These are phyloP conservation scores for Stachybotrys chartarum DNA, from an alignment of 2,329 filamentous ascomycete species.

Conservation along the genomic window DNA sequence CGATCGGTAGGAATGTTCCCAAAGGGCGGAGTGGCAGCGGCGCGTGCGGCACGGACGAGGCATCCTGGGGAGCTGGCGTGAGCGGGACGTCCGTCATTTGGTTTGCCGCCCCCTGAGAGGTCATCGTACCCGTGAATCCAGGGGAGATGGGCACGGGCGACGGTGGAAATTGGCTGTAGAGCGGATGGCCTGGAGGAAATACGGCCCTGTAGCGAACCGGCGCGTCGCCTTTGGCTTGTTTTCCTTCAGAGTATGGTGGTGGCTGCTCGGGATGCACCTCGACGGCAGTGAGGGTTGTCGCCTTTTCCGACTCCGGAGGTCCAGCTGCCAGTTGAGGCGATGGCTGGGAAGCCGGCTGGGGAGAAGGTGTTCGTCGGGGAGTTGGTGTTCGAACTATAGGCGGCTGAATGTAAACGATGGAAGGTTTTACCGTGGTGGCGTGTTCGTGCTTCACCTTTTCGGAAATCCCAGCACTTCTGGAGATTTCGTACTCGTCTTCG, in stretches of 20 bases:
- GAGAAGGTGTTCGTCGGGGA: conserved; percentile 25
- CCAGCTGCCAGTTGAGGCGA: conserved; percentile 7
- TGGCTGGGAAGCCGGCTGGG: conserved; percentile 12
- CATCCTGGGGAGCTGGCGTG: conserved; percentile 29
- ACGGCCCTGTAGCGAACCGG: conserved; percentile 48
- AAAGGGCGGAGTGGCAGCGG: conserved; percentile 34
- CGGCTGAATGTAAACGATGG: conserved; percentile 14
- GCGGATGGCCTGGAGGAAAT: conserved; percentile 46
- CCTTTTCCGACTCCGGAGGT: conserved; percentile 25
- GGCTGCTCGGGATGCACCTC: conserved; percentile 33
- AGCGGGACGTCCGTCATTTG: conserved; percentile 52
- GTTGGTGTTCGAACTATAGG: conserved; percentile 30
- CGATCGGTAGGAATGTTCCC: conserved; percentile 38
- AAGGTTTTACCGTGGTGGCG: conserved; percentile 9
- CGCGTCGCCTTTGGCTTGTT: conserved; percentile 22
- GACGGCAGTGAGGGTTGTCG: conserved; percentile 29
- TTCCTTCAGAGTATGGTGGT: conserved; percentile 48
- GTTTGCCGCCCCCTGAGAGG: conserved; percentile 52
- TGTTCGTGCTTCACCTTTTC: conserved; percentile 8
- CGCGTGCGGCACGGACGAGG: conserved; percentile 9
- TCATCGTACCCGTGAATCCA: conserved; percentile 54
- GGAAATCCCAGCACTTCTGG: conserved; percentile 1
- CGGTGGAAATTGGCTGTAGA: conserved; percentile 40
- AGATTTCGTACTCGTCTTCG: conserved; percentile 31
- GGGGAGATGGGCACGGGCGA: conserved; percentile 58